Percentiles rank a stretch among this genome's conserved stretches.
phyloP scores from a whole-genome alignment of 208 protist species.

The Wallacemonas sp. region DNA sequence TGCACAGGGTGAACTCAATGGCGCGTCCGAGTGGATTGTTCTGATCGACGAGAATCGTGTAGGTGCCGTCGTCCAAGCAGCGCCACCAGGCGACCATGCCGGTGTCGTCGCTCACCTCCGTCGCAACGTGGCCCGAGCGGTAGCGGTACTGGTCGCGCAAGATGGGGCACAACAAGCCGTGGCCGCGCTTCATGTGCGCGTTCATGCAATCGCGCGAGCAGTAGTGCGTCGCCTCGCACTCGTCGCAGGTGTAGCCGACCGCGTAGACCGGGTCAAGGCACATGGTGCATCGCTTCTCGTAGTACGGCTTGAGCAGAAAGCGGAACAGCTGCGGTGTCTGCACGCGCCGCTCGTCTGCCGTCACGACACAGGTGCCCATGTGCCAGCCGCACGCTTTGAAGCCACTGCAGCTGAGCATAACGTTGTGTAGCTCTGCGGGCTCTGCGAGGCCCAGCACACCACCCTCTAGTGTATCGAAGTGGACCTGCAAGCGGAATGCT shows the following conservation, averaged over 20 bases:
- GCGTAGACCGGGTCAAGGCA: constrained; percentile 88
- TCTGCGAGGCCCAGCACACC: constrained; percentile 52
- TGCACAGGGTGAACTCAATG: constrained; percentile 73
- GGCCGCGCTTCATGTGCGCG: constrained; percentile 59
- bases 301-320: constrained; percentile 72
- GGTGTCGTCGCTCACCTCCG: constrained; percentile 59
- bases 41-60: constrained; percentile 72
- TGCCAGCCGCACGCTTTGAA: constrained; percentile 78
- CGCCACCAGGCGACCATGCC: constrained; percentile 82
- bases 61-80: constrained; percentile 59
- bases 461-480: constrained; percentile 71
- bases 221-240: constrained; percentile 78
- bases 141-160: constrained; percentile 58
- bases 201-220: constrained; percentile 76
- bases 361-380: constrained; percentile 57
- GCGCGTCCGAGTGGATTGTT: constrained; percentile 62
- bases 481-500: constrained; percentile 68
- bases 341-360: constrained; percentile 25
- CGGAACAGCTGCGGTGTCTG: constrained; percentile 49
- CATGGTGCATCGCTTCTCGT: constrained; percentile 67
- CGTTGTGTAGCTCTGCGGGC: constrained; percentile 50
- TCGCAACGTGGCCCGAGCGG: constrained; percentile 59
- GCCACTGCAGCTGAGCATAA: constrained; percentile 74
- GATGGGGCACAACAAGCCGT: constrained; percentile 71
- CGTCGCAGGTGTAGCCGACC: constrained; percentile 72